These are phyloP conservation scores for Suillus subalutaceus DNA, from an alignment of 768 basidiomycete genomes.

Conservation along the genomic window DNA sequence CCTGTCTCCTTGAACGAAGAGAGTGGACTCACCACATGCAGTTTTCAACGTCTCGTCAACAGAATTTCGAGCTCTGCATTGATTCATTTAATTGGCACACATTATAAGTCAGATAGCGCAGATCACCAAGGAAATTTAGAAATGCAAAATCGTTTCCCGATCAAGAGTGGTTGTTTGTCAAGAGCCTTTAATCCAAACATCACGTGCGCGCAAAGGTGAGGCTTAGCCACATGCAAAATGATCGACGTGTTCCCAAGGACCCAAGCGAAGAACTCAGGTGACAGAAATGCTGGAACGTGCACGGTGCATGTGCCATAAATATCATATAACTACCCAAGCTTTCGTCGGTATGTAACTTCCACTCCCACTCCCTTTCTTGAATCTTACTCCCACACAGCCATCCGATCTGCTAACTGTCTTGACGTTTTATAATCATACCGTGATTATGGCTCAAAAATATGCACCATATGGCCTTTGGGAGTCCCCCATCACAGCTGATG, in stretches of 20 bases:
- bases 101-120: no score
- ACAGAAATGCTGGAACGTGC: not conserved
- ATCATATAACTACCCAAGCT: not conserved
- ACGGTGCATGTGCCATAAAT: not conserved
- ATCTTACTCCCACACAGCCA: not conserved
- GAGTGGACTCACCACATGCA: no score
- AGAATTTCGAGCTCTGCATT: no score
- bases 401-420: not conserved
- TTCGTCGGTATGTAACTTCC: not conserved
- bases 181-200: not conserved
- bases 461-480: constrained; percentile 68
- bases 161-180: constrained; percentile 1
- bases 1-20: no score
- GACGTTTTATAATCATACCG: not conserved
- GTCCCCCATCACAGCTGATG: constrained; percentile 56
- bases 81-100: no score
- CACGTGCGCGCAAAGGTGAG: not conserved
- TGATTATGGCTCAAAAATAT: constrained; percentile 18
- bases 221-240: not conserved
- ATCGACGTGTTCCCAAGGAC: not conserved
- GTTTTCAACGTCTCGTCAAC: no score
- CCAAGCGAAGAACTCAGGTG: not conserved
- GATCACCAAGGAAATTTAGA: no score
- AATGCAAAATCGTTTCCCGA: no score
- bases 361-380: not conserved